Evolutionary conservation across 352 stramenopile genomes (phyloP), one percentile per base, ranked within the genome.

Genomic region (Globisporangium solare): DNA sequence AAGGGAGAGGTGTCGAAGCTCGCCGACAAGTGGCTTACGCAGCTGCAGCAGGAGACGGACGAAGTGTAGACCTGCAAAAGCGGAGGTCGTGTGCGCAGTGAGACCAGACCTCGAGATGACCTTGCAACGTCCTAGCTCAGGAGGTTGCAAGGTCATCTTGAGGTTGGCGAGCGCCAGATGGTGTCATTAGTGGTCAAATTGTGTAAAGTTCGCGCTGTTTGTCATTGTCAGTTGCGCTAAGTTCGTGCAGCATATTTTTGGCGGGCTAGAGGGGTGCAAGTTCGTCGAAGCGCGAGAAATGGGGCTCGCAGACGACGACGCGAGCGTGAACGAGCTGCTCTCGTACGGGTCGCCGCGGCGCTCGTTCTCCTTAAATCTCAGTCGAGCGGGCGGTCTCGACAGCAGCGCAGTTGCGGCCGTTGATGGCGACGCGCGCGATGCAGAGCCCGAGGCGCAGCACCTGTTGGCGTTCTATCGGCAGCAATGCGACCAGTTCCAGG

Each of bases 401-500:
- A 22, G 51, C 18, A 20, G 55, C 12, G 57, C 64, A n/a, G 10
- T 0, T 13, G 32, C 24, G 6, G 31, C 32, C 6, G n/a, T 15
- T 24, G 27, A 55, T 18, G 56, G 45, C 13, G 62, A 67, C 2
- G 18, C 31, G 24, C 24, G 5, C 24, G 24, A 27, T 27, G 5
- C 24, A 27, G 24, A 27, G 5, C 24, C 24, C 24, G 5, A 5
- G 2, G 24, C 5, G 13, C 43, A 64, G 58, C n/a, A 50, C 47
- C 48, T 91, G 49, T 71, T 91, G 10, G 71, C 61, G 20, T 91
- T 80, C 55, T 91, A 91, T 47, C 74, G 79, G 10, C 67, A 84
- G 47, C 68, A 79, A 21, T 88, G 76, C 49, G 74, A 84, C 35
- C 57, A 83, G 41, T 91, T 91, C 64, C 74, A 89, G 56, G 21